These are phyloP conservation scores for Arabidopsis hybrid DNA, from an alignment of 441 rosid species.

Conservation along the genomic window DNA sequence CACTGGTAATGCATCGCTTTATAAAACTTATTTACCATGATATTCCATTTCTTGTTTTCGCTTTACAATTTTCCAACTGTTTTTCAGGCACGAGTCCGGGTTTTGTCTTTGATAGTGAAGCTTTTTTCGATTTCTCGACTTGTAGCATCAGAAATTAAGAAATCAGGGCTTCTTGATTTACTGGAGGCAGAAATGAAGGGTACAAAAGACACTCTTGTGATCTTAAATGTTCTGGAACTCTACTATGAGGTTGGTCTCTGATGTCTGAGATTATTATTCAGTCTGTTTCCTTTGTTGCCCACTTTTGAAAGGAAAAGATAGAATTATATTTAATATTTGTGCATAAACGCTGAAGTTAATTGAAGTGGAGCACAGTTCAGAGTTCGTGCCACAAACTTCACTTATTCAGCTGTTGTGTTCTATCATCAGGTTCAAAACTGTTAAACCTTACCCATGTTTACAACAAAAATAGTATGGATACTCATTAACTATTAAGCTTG, in stretches of 20 bases:
- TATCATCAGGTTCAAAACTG: conserved; percentile 63
- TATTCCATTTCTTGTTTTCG: conserved; percentile 1
- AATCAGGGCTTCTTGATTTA: conserved; percentile 69
- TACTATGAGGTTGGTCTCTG: conserved; percentile 72
- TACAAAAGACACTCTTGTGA: conserved; percentile 68
- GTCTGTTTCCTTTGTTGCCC: conserved; percentile 7
- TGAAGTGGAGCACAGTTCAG: conserved; percentile 75
- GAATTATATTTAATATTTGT: conserved; percentile 29
- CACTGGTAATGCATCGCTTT: conserved; percentile 59
- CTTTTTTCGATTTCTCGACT: conserved; percentile 74
- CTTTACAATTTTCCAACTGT: conserved; percentile 9
- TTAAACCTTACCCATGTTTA: conserved; percentile 4
- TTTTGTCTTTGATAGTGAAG: conserved; percentile 84
- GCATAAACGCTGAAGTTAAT: conserved; percentile 60
- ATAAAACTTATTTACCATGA: background rate
- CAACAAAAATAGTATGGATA: conserved; percentile 6
- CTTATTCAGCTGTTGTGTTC: conserved; percentile 74
- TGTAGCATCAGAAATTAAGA: conserved; percentile 69
- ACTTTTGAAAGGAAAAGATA: conserved; percentile 17
- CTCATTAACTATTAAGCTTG: conserved; percentile 4
- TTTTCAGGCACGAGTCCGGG: conserved; percentile 82
- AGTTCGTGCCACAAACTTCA: conserved; percentile 70
- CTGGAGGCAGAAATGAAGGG: conserved; percentile 75
- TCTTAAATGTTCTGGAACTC: conserved; percentile 79
- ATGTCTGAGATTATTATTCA: conserved; percentile 10